Base-by-base conservation (phyloP, 192 early-diverging fungal species). In the Rhizoclosmatium sp. region DNA sequence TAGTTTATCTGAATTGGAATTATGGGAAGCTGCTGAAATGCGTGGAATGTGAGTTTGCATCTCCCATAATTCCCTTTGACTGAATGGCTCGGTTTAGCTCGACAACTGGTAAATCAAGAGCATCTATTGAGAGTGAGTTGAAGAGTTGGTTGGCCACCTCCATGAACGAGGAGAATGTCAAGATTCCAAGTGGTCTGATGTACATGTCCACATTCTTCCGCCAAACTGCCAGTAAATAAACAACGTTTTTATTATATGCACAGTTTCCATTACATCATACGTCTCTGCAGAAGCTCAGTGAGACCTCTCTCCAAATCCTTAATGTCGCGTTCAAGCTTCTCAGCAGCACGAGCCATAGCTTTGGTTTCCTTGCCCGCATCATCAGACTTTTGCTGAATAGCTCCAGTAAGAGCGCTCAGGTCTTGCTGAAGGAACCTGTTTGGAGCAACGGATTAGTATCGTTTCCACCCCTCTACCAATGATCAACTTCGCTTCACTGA, bases 381-480 rank as follows among this genome's bases (percentile, higher is more conserved):
- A 40, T 69, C 59, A 47, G 80, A 79, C 9, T 79, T 70, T 23
- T 70, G 71, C 0, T 85, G 67, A 19, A 91, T 68, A 45, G 87
- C 87, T 16, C 66, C 79, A 1, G 71, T 85, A 46, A 92, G 70
- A 21, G 62, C 75, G 10, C 66, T 54, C 68, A 91, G 76, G 67
- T 87, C 86, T 72, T 87, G 79, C 61, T 85, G 82, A 9, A 92
- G 78, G 72, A 92, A 92, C 83, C 91, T 92, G 79, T 77, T 47
- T 7, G 60, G 0, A 40, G 31, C 31, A 31, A 31, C 31, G 31
- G 31, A 31, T 31, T 31, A 31, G 31, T 31, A 31, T 31, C 31
- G 31, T 31, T 31, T 31, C 31, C 31, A 31, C 31, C 31, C 31
- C 31, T 31, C 31, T 31, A 31, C 31, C 31, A 31, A 31, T 31